phyloP scores from a whole-genome alignment of 805 yeast species.

The Saccharomycopsis oosterbeekiorum region DNA sequence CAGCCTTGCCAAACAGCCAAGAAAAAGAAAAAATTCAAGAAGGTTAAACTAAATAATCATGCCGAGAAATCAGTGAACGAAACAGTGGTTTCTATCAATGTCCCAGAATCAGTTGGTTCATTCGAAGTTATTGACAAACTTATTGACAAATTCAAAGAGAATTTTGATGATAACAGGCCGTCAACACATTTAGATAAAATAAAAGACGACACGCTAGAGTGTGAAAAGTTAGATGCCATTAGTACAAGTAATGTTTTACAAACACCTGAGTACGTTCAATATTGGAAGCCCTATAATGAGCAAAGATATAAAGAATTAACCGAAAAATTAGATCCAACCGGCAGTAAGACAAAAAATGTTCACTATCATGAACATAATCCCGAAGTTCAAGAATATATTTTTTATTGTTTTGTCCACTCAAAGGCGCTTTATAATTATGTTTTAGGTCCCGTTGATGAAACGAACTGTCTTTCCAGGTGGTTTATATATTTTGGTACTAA shows the following conservation, averaged over 20 bases:
- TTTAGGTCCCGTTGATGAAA: background rate
- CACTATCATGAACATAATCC: slow-evolving; percentile 4
- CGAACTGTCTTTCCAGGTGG: background rate
- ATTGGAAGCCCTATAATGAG: background rate
- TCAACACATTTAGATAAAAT: background rate
- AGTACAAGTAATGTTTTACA: background rate
- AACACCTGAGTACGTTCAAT: background rate
- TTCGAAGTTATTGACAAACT: slow-evolving; percentile 3
- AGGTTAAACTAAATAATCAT: background rate
- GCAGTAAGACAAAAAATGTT: background rate
- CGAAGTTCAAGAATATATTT: slow-evolving; percentile 2
- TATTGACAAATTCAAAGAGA: slow-evolving; percentile 1
- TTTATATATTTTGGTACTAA: background rate
- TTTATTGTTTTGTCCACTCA: background rate
- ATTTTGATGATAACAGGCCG: background rate
- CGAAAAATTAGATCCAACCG: slow-evolving; percentile 1
- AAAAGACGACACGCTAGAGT: background rate
- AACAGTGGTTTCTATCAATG: background rate
- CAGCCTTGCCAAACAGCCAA: background rate
- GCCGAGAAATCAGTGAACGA: background rate
- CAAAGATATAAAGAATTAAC: background rate
- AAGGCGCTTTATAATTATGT: slow-evolving; percentile 1
- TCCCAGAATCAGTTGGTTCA: background rate
- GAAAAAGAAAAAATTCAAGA: slow-evolving; percentile 2
- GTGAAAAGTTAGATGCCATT: background rate